Evolutionary conservation across 192 early-diverging fungal genomes (phyloP), one percentile per base, ranked within the genome.

Genomic region (Podila horticola): DNA sequence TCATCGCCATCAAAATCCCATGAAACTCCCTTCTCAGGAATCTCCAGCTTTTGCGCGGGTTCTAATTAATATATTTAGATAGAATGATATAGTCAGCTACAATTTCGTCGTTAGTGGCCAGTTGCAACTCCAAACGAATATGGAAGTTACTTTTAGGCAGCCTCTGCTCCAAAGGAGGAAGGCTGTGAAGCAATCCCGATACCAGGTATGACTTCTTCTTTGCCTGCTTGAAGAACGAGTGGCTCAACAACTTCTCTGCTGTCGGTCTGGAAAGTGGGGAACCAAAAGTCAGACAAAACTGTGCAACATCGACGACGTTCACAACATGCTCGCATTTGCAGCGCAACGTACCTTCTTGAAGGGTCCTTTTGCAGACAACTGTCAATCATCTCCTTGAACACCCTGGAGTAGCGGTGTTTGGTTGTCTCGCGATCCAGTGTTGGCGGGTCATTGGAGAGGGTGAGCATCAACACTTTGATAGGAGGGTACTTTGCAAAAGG

Each of bases 401-500:
- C 41, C 75, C 91, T 95, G 4, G 92, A 86, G 71, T 91, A 96
- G 64, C 91, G 93, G 84, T 95, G 87, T 48, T 85, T 87, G 8
- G 92, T 92, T n/a, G 85, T 74, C 19, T 94, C 94, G 48, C 94
- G 87, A 41, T 93, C 92, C 67, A 96, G 72, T 10, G 95, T 96
- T 9, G 95, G 95, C 20, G 95, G 95, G 48, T 93, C 93, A 62
- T 94, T 94, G 49, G 93, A 90, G 24, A 96, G 88, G 12, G 95
- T 96, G 79, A 96, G 79, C 94, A 95, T 95, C 36, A 96, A 76
- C 4, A 96, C 93, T 87, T 96, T 96, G 61, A 96, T 73, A 9
- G 95, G 94, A 30, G 95, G 94, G 69, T 89, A 94, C 74, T 95
- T 95, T 17, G 95, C 94, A 73, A 94, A 95, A 7, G 95, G 95